phyloP scores from a whole-genome alignment of 202 grass and related monocot genomes.

The Panicum hallii region DNA sequence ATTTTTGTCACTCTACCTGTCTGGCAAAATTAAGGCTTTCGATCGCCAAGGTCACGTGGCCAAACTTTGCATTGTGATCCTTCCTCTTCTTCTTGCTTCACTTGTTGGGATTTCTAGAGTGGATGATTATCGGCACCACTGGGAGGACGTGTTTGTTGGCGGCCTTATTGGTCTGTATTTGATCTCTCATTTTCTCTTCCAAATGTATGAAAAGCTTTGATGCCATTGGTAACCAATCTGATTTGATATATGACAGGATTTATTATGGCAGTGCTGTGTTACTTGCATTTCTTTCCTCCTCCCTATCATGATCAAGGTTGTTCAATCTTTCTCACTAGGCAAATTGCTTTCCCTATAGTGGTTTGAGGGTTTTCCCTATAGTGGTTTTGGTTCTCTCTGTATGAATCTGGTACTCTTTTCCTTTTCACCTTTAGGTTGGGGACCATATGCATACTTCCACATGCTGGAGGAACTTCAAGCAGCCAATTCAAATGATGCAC shows the following conservation, averaged over 20 bases:
- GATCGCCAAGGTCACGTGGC: conserved; percentile 66
- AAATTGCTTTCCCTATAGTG: conserved; percentile 4
- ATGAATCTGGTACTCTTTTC: background rate
- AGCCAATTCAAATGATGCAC: conserved; percentile 18
- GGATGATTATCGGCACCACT: conserved; percentile 85
- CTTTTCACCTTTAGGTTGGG: conserved; percentile 50
- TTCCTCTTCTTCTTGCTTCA: conserved; percentile 73
- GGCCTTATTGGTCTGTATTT: conserved; percentile 64
- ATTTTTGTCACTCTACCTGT: conserved; percentile 74
- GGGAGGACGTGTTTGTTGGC: conserved; percentile 81
- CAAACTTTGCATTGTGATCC: conserved; percentile 85
- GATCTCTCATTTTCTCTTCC: background rate
- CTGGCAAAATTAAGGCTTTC: conserved; percentile 76
- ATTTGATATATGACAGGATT: conserved; percentile 52
- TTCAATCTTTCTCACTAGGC: conserved; percentile 14
- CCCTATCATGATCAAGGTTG: conserved; percentile 73
- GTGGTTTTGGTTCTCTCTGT: background rate
- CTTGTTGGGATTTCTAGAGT: conserved; percentile 81
- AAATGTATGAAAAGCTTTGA: background rate
- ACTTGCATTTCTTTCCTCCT: conserved; percentile 83
- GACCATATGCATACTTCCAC: conserved; percentile 66
- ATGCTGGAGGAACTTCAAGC: conserved; percentile 60
- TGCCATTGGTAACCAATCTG: background rate
- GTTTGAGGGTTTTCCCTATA: background rate
- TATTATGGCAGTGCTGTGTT: conserved; percentile 58